Base-by-base conservation (phyloP, 768 basidiomycete species). In the Gymnopilus dilepis region DNA sequence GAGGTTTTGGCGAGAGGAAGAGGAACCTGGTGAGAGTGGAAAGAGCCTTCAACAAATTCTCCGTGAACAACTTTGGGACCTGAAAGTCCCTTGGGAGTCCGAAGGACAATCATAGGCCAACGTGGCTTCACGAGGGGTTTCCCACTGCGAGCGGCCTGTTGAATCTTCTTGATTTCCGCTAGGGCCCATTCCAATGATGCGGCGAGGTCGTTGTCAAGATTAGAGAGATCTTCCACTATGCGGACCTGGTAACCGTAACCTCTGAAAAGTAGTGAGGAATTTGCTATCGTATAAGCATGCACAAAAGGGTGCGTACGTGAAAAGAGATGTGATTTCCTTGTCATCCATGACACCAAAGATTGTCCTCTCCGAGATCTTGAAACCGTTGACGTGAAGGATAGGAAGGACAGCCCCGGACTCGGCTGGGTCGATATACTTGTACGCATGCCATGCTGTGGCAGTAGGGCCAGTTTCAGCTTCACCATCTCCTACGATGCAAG, bases 381-480 rank as follows among this genome's bases (percentile, higher is more conserved):
- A 94, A 15, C 91, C 90, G 65, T 95, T 95, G 64, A 90, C 84
- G 69, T 95, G 92, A 1, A 97, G 79, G 64, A 96, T 92, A 24
- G 94, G 95, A n/a, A 97, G 78, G 19, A 96, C 92, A 0, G 95
- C 94, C 19, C 95, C 94, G 2, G 89, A 91, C 75, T 95, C 94
- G 15, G 84, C 85, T 22, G 95, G 94, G 70, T 97, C 94, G 67
- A 96, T 86, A 71, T 90, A 97, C 79, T 97, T 95, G 85, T 81
- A 89, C 6, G 83, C 89, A 68, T 94, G 92, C 91, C 92, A 95
- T 19, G 90, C 89, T 15, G 86, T 79, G 6, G 91, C 90, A 37
- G 91, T 92, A 0, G 90, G 90, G 4, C 91, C 91, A 3, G 88
- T 88, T 73, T 92, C 91, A 4, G 89, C 87, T 75, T 96, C 94